Base-by-base conservation (phyloP, 2,329 filamentous ascomycete species). In the Cytospora mali region DNA sequence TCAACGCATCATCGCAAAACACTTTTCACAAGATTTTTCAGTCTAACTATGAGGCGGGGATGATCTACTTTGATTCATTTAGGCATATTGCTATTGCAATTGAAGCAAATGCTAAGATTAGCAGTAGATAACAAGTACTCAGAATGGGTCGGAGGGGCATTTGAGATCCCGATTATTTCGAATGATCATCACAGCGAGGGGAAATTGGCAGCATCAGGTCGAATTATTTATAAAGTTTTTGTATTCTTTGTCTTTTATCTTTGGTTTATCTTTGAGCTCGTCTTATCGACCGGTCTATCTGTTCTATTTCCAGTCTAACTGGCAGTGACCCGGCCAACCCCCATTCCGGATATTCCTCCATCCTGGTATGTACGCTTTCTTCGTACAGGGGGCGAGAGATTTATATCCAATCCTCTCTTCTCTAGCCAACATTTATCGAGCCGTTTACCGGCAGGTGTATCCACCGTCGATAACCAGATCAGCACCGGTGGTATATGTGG, bases 381-480 rank as follows among this genome's bases (percentile, higher is more conserved):
- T n/a, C n/a, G n/a, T n/a, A 46, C 18, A n/a, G 28, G 18, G 1
- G 14, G 13, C 35, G 5, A n/a, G n/a, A n/a, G n/a, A 11, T 28
- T 3, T n/a, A 9, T 7, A 21, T 9, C 14, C 27, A 53, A 21
- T 14, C 14, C 50, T n/a, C 2, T 6, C 13, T 4, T 31, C 27
- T 6, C 46, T 28, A 4, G n/a, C 7, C 21, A 25, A 39, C 13
- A 25, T 13, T 10, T 33, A 48, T 18, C 27, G n/a, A 18, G 6
- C 28, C 42, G 7, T 69, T 67, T 75, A 83, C 64, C 79, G 78
- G 69, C 74, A 70, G 67, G 76, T 79, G 76, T 90, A 90, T 54
- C 88, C 88, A 68, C 89, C 89, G 73, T 92, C 90, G 62, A 91
- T 85, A 64, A 91, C 76, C 39, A 92, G 79, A 71, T 91, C 88